A percentile compares a stretch with the other conserved stretches of the same genome.
phyloP scores from a whole-genome alignment of 1,284 basidiomycete species.

The Sanghuangporus weigelae region DNA sequence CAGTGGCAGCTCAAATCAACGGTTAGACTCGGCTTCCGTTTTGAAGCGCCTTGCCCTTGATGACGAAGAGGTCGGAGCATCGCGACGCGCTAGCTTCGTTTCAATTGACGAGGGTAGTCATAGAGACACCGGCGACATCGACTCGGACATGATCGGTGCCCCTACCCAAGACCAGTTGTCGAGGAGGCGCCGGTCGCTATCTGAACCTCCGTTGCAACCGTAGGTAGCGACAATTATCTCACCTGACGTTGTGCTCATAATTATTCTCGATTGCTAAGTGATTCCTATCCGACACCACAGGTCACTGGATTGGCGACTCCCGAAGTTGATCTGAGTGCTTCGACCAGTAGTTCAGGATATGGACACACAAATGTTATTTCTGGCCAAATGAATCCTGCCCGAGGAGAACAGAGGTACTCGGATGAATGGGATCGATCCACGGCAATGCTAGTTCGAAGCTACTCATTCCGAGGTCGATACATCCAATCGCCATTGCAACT shows the following conservation, averaged over 20 bases:
- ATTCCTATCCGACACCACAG: neutral
- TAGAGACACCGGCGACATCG: conserved; percentile 14
- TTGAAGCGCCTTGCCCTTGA: conserved; percentile 15
- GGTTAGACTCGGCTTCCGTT: conserved; percentile 14
- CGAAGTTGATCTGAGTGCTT: neutral
- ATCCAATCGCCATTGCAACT: neutral
- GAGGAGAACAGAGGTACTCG: neutral
- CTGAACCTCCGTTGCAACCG: conserved; percentile 15
- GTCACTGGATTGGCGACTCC: conserved; percentile 3
- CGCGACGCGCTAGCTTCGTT: conserved; percentile 7
- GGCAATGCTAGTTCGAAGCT: neutral
- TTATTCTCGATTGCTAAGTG: neutral
- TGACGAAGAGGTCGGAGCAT: conserved; percentile 13
- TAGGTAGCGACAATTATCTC: conserved; percentile 1
- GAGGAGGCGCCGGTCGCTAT: conserved; percentile 18
- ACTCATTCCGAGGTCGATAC: neutral
- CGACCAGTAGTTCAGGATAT: neutral
- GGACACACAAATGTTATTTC: neutral
- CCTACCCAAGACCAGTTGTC: conserved; percentile 16
- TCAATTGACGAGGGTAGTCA: conserved; percentile 12
- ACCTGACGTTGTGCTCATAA: neutral
- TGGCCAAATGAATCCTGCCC: neutral
- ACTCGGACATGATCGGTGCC: conserved; percentile 3
- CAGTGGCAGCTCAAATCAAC: neutral
- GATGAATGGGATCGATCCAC: neutral